Base-by-base conservation (phyloP, 1,284 basidiomycete genomes). In the Golubevia sp. region DNA sequence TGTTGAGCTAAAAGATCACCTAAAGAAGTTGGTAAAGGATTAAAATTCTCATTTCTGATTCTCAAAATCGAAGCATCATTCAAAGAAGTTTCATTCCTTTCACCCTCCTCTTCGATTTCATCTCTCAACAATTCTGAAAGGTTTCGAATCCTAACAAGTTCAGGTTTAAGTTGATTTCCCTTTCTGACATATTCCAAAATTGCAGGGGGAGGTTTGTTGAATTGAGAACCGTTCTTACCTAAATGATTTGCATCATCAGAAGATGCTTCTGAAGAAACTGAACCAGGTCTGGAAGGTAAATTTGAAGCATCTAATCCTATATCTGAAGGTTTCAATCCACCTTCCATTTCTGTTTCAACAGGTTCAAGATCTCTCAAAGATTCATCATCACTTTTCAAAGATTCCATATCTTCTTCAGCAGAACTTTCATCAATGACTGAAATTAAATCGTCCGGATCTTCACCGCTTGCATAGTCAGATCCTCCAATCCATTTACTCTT, bases 391-490 rank as follows among this genome's bases (percentile, higher is more conserved):
- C 30, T 34, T 34, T 34, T 3, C 4, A 5, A 34, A 34, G 30
- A 34, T 3, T 34, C 11, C 11, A 11, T 5, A 11, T 5, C 4
- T 11, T 44, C 66, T 70, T 18, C 67, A 6, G 62, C 66, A 26
- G 67, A 70, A 3, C 69, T 66, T 2, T 70, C 70, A 4, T 72
- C 77, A 56, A 73, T 61, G 8, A 78, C 76, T 2, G 64, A 62
- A 11, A 78, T 71, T 20, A 78, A 24, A 44, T 76, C 76, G 49
- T 78, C 74, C 2, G 74, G 74, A 61, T 75, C 68, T 13, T 49
- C 51, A 13, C 69, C 73, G 24, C 67, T 66, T 24, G 50, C 49
- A 21, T 62, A 50, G 38, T 8, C 27, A 58, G n/a, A 6, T 27
- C 49, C 20, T 7, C 56, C 50, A 50, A 49, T 26, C 44, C 55